Base-by-base conservation (phyloP, 192 early-diverging fungal species). In the Coemansia sp. region DNA sequence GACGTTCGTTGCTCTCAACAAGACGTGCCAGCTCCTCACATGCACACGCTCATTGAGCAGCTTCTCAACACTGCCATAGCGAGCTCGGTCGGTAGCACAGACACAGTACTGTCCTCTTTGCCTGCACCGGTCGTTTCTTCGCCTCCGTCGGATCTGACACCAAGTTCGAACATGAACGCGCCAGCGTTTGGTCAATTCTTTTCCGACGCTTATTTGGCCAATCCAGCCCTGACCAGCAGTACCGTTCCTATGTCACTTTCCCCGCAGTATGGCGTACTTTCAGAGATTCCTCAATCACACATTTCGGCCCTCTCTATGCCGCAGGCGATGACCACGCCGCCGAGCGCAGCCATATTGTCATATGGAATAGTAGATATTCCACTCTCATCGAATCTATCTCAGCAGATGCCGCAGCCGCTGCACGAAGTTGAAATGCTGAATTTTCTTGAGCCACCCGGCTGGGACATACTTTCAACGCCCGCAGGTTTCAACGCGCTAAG, bases 31-130 rank as follows among this genome's bases (percentile, higher is more conserved):
- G 47, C 15, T 19, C 47, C 47, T 7, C 47, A 49, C 5, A 49
- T 49, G 5, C 19, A 49, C 48, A 19, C 35, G 17, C 21, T 57
- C 17, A 57, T 57, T 15, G 29, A 57, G 19, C 55, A 57, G 55
- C 32, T 57, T 15, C 10, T 57, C 32, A 57, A 37, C 29, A 22
- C 55, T 8, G 55, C 4, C 5, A 37, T 57, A 32, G 55, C 37
- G 35, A 37, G 55, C 55, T 27, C 55, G 1, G 29, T 15, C 19
- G 1, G 48, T 19, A 49, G n/a, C 48, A n/a, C 15, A 4, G 48
- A 49, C 17, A 7, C 7, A 7, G 19, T 19, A 45, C 14, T n/a
- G 15, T 2, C 41, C 3, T 5, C 0, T 45, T n/a, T n/a, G 48
- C 48, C 48, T 7, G 48, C 48, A n/a, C 7, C 15, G 14, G 14